A percentile compares a stretch with the other conserved stretches of the same genome.
These are phyloP conservation scores for Sporothrix pallida DNA, from an alignment of 2,329 filamentous ascomycete species.

Conservation along the genomic window DNA sequence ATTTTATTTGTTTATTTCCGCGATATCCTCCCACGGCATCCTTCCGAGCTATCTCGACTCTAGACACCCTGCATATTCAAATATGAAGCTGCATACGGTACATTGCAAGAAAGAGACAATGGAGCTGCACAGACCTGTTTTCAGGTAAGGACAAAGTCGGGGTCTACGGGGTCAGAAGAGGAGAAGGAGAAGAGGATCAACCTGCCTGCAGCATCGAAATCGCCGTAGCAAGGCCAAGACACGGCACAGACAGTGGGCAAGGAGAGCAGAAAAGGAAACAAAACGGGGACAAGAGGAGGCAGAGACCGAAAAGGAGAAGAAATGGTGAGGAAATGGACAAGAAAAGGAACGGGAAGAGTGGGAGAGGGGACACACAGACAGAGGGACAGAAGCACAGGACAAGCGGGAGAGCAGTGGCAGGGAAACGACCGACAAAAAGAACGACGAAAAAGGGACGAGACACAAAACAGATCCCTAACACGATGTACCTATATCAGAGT, in stretches of 20 bases:
- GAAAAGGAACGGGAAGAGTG: not conserved
- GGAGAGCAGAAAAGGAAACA: constrained; percentile 18
- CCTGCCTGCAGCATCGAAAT: constrained; percentile 5
- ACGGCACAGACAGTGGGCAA: constrained; percentile 4
- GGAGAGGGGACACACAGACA: constrained; percentile 1
- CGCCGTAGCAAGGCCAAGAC: constrained; percentile 19
- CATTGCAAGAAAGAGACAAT: not conserved
- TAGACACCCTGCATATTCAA: constrained; percentile 1
- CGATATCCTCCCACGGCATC: constrained; percentile 10
- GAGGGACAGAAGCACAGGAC: constrained; percentile 1
- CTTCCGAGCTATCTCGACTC: constrained; percentile 19
- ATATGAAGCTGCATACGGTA: not conserved
- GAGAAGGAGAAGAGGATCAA: not conserved
- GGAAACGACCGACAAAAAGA: constrained; percentile 9
- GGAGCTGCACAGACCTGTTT: constrained; percentile 8
- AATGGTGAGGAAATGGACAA: not conserved
- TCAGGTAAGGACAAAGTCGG: constrained; percentile 16
- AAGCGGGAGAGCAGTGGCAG: not conserved
- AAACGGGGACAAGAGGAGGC: not conserved
- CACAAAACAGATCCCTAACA: not conserved
- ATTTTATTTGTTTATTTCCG: not conserved
- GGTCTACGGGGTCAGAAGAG: not conserved
- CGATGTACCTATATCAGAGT: constrained; percentile 26
- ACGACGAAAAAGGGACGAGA: not conserved
- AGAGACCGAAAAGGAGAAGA: not conserved